Conservation (phyloP, 768 basidiomycete species). For the Lanmaoa pseudosensibilis region DNA sequence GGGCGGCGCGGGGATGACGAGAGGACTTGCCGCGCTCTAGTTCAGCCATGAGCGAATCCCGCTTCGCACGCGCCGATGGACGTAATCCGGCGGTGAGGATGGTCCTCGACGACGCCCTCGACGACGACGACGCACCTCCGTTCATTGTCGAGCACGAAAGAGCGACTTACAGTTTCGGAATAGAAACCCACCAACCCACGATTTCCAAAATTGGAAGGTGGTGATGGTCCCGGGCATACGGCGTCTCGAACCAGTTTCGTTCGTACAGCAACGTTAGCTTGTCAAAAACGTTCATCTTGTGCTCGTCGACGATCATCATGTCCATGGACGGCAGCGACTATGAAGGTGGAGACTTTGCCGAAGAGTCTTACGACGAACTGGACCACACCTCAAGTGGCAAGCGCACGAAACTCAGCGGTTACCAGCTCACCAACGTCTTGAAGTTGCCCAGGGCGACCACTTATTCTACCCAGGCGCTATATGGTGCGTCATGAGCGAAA, state of each 20-base stretch:
- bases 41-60: constrained; percentile 67
- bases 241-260: too few relatives aligned
- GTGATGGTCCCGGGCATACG: too few relatives aligned
- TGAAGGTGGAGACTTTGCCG: constrained; percentile 15
- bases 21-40: constrained; percentile 54
- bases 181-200: too few relatives aligned
- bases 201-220: constrained; percentile 10
- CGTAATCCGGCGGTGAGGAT: background rate
- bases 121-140: constrained; percentile 15
- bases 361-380: constrained; percentile 19
- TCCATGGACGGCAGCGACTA: constrained; percentile 23
- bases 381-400: background rate
- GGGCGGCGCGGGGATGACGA: background rate
- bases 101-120: constrained; percentile 12
- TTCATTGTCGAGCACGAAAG: constrained; percentile 7
- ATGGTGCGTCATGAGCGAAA: constrained; percentile 37
- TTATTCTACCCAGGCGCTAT: constrained; percentile 61
- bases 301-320: background rate
- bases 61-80: constrained; percentile 40
- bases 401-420: constrained; percentile 15
- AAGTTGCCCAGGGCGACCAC: constrained; percentile 60
- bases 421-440: constrained; percentile 44
- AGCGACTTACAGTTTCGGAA: background rate
- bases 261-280: constrained; percentile 7
- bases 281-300: background rate